These are phyloP conservation scores for Actinomucor elegans DNA, from an alignment of 371 early-diverging fungal genomes.

Conservation along the genomic window DNA sequence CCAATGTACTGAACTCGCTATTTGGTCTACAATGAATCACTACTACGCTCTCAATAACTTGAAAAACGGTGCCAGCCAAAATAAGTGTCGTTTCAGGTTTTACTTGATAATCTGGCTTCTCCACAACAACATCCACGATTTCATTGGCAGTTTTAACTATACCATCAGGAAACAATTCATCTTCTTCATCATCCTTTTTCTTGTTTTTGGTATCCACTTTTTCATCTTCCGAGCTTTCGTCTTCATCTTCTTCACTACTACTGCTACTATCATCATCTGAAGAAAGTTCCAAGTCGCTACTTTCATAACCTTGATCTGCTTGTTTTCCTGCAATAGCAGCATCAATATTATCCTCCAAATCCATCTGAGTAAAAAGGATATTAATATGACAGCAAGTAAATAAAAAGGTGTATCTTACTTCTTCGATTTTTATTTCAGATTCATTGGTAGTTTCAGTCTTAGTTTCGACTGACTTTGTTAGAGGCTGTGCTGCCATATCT, in stretches of 20 bases:
- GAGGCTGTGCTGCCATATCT: neutral
- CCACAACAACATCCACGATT: conserved; percentile 48
- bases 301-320: conserved; percentile 27
- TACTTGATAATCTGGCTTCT: conserved; percentile 63
- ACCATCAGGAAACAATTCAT: neutral
- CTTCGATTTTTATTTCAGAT: too few relatives aligned
- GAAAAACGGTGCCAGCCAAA: conserved; percentile 66
- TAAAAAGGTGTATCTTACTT: neutral
- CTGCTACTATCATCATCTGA: conserved; percentile 15
- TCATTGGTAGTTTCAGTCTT: too few relatives aligned
- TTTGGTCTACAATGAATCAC: conserved; percentile 62
- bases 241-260: conserved; percentile 20
- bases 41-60: conserved; percentile 75
- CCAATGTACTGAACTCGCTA: conserved; percentile 65
- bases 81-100: conserved; percentile 54
- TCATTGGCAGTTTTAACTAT: conserved; percentile 58
- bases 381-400: neutral
- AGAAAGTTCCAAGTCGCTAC: conserved; percentile 38
- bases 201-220: neutral
- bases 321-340: conserved; percentile 24
- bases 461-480: too few relatives aligned
- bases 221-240: conserved; percentile 1
- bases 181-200: conserved; percentile 20
- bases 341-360: conserved; percentile 22
- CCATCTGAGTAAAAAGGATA: neutral